A percentile compares a stretch with the other conserved stretches of the same genome.
phyloP scores from a whole-genome alignment of 108 stramenopile genomes.

The Cyclostephanos tholiformis region DNA sequence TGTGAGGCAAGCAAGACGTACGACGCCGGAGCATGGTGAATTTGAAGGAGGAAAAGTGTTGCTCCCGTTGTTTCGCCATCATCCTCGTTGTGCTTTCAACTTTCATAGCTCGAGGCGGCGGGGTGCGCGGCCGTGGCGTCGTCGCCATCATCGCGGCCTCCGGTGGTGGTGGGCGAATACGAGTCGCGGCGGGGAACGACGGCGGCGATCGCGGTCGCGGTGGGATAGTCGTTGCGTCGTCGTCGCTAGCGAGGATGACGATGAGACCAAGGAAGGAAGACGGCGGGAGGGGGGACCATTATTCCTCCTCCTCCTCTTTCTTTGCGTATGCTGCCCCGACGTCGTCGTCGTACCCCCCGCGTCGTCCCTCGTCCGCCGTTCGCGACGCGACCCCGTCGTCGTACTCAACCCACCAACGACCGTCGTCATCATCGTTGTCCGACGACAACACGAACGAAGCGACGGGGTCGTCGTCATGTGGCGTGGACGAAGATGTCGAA shows the following conservation, averaged over 20 bases:
- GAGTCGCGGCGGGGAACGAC: no score
- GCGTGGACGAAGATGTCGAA: neutral
- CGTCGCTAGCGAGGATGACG: neutral
- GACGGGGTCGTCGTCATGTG: neutral
- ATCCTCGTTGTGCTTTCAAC: neutral
- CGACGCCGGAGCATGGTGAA: no score
- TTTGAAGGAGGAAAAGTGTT: no score
- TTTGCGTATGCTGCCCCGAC: conserved; percentile 15
- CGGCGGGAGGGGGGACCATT: neutral
- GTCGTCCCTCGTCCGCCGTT: conserved; percentile 9
- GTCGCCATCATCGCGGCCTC: neutral
- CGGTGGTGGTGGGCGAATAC: no score
- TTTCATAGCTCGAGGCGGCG: neutral
- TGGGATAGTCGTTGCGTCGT: no score
- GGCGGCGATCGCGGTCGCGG: no score
- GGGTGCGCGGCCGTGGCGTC: neutral
- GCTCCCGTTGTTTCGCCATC: neutral
- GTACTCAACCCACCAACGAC: neutral
- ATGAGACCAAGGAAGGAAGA: neutral
- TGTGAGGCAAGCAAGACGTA: no score
- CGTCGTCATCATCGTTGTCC: no score
- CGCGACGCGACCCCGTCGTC: neutral
- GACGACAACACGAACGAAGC: neutral
- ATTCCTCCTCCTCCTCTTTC: neutral
- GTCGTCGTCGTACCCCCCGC: neutral